Evolutionary conservation across 164 flowering plant genomes (phyloP), one percentile per base, ranked within the genome.

Genomic region (Aristolochia fimbriata): DNA sequence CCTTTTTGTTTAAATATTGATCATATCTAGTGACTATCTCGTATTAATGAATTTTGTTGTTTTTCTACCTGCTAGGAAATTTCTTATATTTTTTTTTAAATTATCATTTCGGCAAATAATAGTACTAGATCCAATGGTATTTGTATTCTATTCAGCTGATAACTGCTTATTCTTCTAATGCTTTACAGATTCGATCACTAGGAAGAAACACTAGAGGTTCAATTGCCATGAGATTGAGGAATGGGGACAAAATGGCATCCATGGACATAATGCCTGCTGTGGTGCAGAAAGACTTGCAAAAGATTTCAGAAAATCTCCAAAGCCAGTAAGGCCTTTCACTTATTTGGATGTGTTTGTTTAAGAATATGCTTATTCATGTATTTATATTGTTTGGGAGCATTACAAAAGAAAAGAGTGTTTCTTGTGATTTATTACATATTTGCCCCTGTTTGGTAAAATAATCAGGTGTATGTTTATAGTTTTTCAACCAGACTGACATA

Each of bases 141-240:
- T 37, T 37, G 43, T 10, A 37, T 37, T 37, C 43, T 7, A 10
- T 37, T 37, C 12, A 37, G 8, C 43, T 37, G 43, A 10, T 37
- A 37, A 37, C 43, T 37, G 43, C 10, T 10, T 3, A 3, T 37
- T 10, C 43, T 37, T 37, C 9, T 37, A 10, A 7, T 37, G 43
- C 43, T 37, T 37, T 37, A 0, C 8, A 88, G 96, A 76, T 93
- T 58, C 87, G 95, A 60, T 73, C 97, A 23, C 78, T 77, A 15
- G 75, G 87, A 63, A 86, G 99, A 78, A 90, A 78, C 69, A 86
- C 99, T 3, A 81, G 96, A 73, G 99, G 99, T 65, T 51, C 75
- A 22, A 68, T 84, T 72, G 92, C 99, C 57, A 90, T 93, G 99
- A 83, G 81, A 77, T 75, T 93, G 6, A 90, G 71, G 76, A 70